These are phyloP conservation scores for Solanum lignicaule DNA, from an alignment of 257 asterid species.

Conservation along the genomic window DNA sequence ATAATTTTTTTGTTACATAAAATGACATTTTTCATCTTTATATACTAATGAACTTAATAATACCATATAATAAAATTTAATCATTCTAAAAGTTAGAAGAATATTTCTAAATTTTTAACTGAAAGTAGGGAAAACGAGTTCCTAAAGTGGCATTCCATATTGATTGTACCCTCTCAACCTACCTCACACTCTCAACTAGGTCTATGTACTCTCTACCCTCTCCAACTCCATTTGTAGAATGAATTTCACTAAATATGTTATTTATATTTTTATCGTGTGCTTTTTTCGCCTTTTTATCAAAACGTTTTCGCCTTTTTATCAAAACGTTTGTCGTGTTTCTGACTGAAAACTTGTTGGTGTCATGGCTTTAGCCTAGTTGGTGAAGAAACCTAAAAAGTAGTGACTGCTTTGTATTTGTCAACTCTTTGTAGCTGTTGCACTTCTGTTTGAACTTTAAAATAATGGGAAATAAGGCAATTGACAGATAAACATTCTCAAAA, in stretches of 20 bases:
- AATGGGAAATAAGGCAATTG: neutral
- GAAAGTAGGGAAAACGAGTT: neutral
- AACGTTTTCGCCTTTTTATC: neutral
- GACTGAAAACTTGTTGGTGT: neutral
- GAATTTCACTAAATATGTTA: too few species aligned
- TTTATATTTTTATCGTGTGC: neutral
- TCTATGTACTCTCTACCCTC: rapidly evolving
- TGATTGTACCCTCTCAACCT: too few species aligned
- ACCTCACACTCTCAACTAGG: neutral
- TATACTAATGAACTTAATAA: neutral
- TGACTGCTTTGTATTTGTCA: neutral
- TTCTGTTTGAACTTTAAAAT: neutral
- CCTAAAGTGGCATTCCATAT: too few species aligned
- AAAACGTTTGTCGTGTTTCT: neutral
- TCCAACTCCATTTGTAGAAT: neutral
- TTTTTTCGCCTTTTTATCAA: neutral
- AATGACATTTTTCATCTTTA: too few species aligned
- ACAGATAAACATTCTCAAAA: neutral
- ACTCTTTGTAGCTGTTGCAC: neutral
- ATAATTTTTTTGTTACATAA: too few species aligned
- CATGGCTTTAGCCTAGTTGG: neutral
- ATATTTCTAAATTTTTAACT: neutral
- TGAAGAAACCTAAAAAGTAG: neutral
- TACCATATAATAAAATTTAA: too few species aligned
- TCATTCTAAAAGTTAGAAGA: neutral